These are phyloP conservation scores for Fremontodendron californicum DNA, from an alignment of 345 rosid species.

Conservation along the genomic window DNA sequence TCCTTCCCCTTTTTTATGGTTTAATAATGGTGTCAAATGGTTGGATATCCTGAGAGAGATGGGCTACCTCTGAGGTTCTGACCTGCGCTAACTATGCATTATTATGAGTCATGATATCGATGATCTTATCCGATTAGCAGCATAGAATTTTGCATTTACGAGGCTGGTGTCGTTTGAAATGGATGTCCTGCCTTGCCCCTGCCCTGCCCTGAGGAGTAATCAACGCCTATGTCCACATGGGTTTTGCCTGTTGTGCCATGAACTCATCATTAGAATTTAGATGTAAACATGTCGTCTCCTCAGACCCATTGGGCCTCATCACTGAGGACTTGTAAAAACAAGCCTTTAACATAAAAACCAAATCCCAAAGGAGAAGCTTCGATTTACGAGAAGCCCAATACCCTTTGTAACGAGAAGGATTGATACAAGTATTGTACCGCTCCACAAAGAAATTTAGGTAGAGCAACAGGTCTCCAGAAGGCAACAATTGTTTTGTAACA, in stretches of 20 bases:
- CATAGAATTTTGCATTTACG: neutral
- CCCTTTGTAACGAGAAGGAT: no score
- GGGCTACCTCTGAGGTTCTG: neutral
- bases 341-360: neutral
- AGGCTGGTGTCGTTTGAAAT: constrained; percentile 1
- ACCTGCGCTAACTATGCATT: neutral
- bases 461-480: neutral
- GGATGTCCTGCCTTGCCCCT: neutral
- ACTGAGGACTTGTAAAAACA: neutral
- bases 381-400: neutral
- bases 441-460: no score
- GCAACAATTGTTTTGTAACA: neutral
- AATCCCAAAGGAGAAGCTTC: neutral
- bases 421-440: no score
- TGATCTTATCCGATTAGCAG: constrained; percentile 10
- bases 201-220: neutral
- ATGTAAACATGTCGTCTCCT: neutral
- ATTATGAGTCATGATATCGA: neutral
- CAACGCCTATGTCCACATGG: neutral
- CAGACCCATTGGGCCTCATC: neutral
- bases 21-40: neutral
- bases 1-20: neutral
- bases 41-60: neutral
- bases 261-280: neutral
- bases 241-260: neutral